Evolutionary conservation across 495 filamentous ascomycete genomes (phyloP).

Genomic region (Amorphotheca resinae): DNA sequence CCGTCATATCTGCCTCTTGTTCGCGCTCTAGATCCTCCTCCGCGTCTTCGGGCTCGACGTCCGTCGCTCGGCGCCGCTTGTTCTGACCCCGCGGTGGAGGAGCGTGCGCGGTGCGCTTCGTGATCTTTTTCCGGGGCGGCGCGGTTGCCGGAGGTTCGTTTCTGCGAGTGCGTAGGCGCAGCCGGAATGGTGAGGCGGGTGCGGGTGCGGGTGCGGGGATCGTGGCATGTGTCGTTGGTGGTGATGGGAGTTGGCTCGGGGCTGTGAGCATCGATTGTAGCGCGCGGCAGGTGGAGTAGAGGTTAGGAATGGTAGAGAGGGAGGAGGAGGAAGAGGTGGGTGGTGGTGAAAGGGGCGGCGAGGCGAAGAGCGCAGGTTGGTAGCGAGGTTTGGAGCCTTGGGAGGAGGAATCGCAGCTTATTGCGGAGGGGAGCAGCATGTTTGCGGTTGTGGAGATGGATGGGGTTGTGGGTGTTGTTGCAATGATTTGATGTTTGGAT

Average conservation of each 20-base stretch:
- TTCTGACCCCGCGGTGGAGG: constrained; percentile 39
- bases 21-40: constrained; percentile 40
- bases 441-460: constrained; percentile 1
- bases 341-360: constrained; percentile 50
- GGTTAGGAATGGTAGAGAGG: constrained; percentile 42
- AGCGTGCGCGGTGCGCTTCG: constrained; percentile 33
- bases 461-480: not conserved
- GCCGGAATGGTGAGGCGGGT: constrained; percentile 27
- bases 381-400: constrained; percentile 28
- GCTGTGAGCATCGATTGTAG: constrained; percentile 52
- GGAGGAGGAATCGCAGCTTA: constrained; percentile 53
- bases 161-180: constrained; percentile 30
- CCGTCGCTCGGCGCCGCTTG: constrained; percentile 47
- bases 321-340: constrained; percentile 44
- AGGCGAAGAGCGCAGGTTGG: constrained; percentile 47
- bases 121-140: constrained; percentile 32
- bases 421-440: constrained; percentile 63
- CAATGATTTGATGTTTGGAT: constrained; percentile 1
- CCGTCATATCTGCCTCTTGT: constrained; percentile 19
- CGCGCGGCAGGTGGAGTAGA: constrained; percentile 56
- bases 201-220: constrained; percentile 34
- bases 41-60: no score
- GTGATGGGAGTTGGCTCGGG: constrained; percentile 25
- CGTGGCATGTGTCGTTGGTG: constrained; percentile 35
- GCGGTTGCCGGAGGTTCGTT: constrained; percentile 18